phyloP scores from a whole-genome alignment of 306 rosid species.

The Hippophae gyantsensis region DNA sequence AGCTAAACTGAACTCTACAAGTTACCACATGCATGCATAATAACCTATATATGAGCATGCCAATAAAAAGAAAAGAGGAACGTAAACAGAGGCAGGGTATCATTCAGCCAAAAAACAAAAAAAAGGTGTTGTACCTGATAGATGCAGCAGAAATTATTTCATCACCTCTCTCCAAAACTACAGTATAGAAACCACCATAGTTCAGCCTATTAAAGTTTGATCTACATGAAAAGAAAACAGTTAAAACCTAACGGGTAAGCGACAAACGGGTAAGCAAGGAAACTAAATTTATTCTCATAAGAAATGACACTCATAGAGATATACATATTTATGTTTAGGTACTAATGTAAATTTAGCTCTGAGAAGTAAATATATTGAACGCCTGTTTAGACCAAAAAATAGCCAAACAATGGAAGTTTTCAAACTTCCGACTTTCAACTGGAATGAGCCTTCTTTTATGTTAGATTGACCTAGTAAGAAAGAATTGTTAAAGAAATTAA shows the following conservation, averaged over 20 bases:
- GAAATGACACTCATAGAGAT: background rate
- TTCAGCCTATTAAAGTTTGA: constrained; percentile 87
- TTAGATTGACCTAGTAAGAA: too few relatives aligned
- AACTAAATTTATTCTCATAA: background rate
- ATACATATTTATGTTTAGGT: too few relatives aligned
- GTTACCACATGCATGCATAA: too few relatives aligned
- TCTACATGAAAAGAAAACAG: constrained; percentile 22
- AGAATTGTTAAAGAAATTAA: too few relatives aligned
- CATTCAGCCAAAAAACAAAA: background rate
- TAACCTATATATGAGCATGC: too few relatives aligned
- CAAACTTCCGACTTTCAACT: background rate
- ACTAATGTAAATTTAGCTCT: background rate
- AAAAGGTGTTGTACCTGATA: constrained; percentile 42
- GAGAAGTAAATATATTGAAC: background rate
- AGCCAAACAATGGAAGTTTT: background rate
- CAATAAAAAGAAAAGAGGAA: too few relatives aligned
- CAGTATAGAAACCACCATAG: constrained; percentile 84
- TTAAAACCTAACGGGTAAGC: background rate
- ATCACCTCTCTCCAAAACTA: constrained; percentile 91
- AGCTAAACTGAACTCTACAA: too few relatives aligned
- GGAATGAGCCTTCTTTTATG: too few relatives aligned
- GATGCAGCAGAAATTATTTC: constrained; percentile 90
- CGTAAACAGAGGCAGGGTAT: too few relatives aligned
- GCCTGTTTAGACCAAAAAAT: background rate
- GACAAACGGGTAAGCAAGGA: constrained; percentile 1